Base-by-base conservation (phyloP, 1,284 basidiomycete species). In the Paramarasmius palmivorus region DNA sequence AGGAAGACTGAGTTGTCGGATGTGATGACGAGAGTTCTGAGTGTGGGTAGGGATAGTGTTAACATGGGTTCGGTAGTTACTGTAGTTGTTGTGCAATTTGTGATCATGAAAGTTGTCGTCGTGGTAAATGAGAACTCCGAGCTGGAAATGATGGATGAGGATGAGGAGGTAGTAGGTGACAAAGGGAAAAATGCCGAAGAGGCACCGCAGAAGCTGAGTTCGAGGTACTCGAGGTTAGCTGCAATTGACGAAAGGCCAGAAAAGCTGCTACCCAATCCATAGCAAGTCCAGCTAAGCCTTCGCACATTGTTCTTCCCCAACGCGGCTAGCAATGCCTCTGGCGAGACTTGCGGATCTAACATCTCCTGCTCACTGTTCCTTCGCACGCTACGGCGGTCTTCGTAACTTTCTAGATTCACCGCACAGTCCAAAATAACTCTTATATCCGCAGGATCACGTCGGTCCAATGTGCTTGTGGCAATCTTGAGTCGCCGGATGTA, bases 401-500 rank as follows among this genome's bases (percentile, higher is more conserved):
- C 78, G 59, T 82, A 89, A 7, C 83, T 74, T 58, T 77, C 71
- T 5, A 90, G 65, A 29, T 76, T 73, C 1, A 84, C 81, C 0
- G 85, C 76, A 57, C 82, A 77, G 56, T 84, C 82, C 45, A 90
- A 71, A 52, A 90, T 87, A 25, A 79, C 77, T 7, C 83, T 74
- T 22, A 90, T 72, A 62, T 89, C 85, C 7, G 74, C 74, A 12
- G 86, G 83, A 9, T 77, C 74, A 60, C 86, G 88, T n/a, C 83
- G 78, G 51, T 84, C 82, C 49, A 88, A 70, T 0, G 78, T 72
- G n/a, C 77, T 75, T 9, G 87, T 90, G 68, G 88, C 83, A 63
- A 89, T 81, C 61, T 88, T 86, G 19, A 90, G 66, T 5, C 81
- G 73, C 23, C 79, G 79, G 39, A 90, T 83, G 65, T 76, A 81